Conservation (phyloP, 768 basidiomycete genomes). For the Pleurotus platypus region DNA sequence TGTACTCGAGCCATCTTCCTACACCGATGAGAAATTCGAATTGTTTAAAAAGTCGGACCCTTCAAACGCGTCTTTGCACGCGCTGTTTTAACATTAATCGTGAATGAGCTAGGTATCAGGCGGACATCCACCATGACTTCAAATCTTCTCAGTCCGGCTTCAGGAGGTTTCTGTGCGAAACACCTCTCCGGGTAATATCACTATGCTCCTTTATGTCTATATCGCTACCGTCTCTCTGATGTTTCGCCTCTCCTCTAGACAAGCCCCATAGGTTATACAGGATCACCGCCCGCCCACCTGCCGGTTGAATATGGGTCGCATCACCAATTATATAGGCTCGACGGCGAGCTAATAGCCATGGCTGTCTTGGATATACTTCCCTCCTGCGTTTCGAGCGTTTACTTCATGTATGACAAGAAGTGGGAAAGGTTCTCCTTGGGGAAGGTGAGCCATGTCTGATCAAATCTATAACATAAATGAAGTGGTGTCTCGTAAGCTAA, state of each 20-base stretch:
- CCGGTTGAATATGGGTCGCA: slow-evolving; percentile 87
- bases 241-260: slow-evolving; percentile 29
- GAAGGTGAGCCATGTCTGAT: slow-evolving; percentile 32
- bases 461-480: background rate
- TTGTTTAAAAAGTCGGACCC: slow-evolving; percentile 26
- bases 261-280: slow-evolving; percentile 58
- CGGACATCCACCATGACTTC: slow-evolving; percentile 69
- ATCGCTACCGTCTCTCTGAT: background rate
- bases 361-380: slow-evolving; percentile 91
- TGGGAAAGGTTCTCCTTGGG: slow-evolving; percentile 74
- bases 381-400: slow-evolving; percentile 74
- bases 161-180: slow-evolving; percentile 71
- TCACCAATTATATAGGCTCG: slow-evolving; percentile 84
- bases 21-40: slow-evolving; percentile 74
- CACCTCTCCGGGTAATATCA: slow-evolving; percentile 58
- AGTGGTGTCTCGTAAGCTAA: slow-evolving; percentile 50
- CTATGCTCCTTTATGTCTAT: slow-evolving; percentile 15
- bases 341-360: slow-evolving; percentile 80
- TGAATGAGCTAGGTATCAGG: slow-evolving; percentile 69
- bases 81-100: background rate
- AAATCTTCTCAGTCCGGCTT: slow-evolving; percentile 52
- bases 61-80: background rate
- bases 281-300: slow-evolving; percentile 47
- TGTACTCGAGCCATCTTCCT: slow-evolving; percentile 72
- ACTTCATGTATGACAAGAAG: slow-evolving; percentile 82